Percentiles rank a stretch among this genome's conserved stretches.
Conservation (phyloP, 495 filamentous ascomycete species). For the Lindgomyces ingoldianus region DNA sequence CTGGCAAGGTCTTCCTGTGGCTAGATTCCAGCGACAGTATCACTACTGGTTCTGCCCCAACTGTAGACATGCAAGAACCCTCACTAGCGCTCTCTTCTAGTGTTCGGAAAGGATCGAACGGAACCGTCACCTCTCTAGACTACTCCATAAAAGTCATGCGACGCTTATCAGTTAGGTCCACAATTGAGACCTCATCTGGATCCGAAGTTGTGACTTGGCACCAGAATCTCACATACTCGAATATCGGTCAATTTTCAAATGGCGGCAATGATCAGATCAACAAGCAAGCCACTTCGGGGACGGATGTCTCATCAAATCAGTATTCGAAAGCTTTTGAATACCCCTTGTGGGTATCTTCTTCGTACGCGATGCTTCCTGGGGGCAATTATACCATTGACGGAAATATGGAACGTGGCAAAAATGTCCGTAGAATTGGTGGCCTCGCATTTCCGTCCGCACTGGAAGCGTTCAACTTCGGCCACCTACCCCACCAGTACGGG, state of each 20-base stretch:
- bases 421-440: constrained; percentile 54
- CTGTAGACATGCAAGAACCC: constrained; percentile 47
- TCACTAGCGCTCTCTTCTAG: constrained; percentile 44
- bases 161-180: constrained; percentile 56
- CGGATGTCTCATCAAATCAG: constrained; percentile 51
- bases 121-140: constrained; percentile 61
- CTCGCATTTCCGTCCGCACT: constrained; percentile 64
- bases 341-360: constrained; percentile 62
- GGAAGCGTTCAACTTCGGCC: constrained; percentile 42
- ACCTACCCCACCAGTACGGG: not conserved
- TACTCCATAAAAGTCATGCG: constrained; percentile 63
- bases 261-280: constrained; percentile 64
- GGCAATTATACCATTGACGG: constrained; percentile 63
- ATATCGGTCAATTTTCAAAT: constrained; percentile 59
- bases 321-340: constrained; percentile 59
- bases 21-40: constrained; percentile 53
- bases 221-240: constrained; percentile 56
- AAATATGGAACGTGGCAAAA: constrained; percentile 60
- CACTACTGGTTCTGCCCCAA: constrained; percentile 52
- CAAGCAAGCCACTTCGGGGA: constrained; percentile 62
- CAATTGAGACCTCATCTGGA: constrained; percentile 50
- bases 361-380: constrained; percentile 45
- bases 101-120: constrained; percentile 50
- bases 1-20: constrained; percentile 81
- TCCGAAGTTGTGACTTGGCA: constrained; percentile 56